Evolutionary conservation across 73 alveolate genomes (phyloP).

Genomic region (Halteria grandinella): DNA sequence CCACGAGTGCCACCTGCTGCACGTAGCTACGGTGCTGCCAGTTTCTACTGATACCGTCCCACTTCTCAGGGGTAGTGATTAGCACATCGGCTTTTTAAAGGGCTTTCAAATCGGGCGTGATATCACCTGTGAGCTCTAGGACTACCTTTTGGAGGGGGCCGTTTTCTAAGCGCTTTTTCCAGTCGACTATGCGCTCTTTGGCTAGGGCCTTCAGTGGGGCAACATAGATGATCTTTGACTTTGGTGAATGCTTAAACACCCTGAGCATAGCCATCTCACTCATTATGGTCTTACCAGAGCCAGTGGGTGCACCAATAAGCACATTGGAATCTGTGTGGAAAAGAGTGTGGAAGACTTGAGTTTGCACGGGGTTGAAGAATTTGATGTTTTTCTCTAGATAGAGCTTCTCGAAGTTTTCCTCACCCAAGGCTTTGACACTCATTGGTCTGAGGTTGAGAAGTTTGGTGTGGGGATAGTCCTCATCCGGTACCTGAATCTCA

Average conservation of each 20-base stretch:
- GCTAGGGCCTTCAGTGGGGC: slow-evolving; percentile 99
- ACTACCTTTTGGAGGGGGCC: slow-evolving; percentile 62
- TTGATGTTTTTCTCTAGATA: slow-evolving; percentile 81
- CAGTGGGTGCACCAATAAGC: slow-evolving; percentile 99
- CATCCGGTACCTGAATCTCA: slow-evolving; percentile 93
- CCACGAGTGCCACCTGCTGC: slow-evolving; percentile 94
- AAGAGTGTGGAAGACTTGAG: slow-evolving; percentile 90
- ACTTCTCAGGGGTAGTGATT: slow-evolving; percentile 98
- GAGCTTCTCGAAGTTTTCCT: slow-evolving; percentile 91
- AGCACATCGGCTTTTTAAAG: slow-evolving; percentile 79
- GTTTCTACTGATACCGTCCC: slow-evolving; percentile 99
- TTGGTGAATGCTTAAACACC: slow-evolving; percentile 92
- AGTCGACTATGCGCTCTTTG: slow-evolving; percentile 96
- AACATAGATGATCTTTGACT: slow-evolving; percentile 92
- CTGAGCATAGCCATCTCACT: slow-evolving; percentile 98
- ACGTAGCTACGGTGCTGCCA: slow-evolving; percentile 99
- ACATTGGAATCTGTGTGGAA: slow-evolving; percentile 96
- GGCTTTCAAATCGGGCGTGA: slow-evolving; percentile 96
- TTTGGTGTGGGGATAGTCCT: slow-evolving; percentile 92
- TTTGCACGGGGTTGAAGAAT: slow-evolving; percentile 98
- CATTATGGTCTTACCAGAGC: slow-evolving; percentile 98
- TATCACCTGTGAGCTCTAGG: slow-evolving; percentile 90
- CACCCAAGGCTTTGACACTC: slow-evolving; percentile 92
- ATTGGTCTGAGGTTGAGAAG: slow-evolving; percentile 96
- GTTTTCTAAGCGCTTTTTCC: slow-evolving; percentile 83